Base-by-base conservation (phyloP, 2,329 filamentous ascomycete species). In the Aspergillus amoenus region DNA sequence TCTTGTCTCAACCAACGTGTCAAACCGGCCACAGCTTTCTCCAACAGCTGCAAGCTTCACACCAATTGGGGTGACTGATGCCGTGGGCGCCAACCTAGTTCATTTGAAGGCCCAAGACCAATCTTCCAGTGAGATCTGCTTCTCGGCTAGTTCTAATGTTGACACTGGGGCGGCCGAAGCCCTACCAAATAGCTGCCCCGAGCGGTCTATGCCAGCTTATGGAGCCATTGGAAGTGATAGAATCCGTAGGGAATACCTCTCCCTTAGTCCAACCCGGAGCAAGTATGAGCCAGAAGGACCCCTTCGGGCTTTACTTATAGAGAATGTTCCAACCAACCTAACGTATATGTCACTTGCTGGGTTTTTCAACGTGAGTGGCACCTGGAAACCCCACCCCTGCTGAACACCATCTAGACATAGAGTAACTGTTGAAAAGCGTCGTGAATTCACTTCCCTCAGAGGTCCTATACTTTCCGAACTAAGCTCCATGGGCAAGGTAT, bases 11-110 rank as follows among this genome's bases (percentile, higher is more conserved):
- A 45, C 61, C 24, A 57, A 56, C 40, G 43, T 59, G 22, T 56
- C 63, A 51, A 61, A 44, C 21, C 61, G 62, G 39, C 55, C 56
- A 17, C 66, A 84, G 61, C 74, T 90, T 21, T 89, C 87, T 4
- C 84, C 88, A 1, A 87, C 82, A 6, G 86, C 87, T 1, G 83
- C 82, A 1, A 68, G 79, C 1, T 90, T 90, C 63, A 82, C 80
- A 15, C 87, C 87, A 5, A 73, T 79, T 51, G 66, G 67, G 15
- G 61, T 65, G 52, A 37, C 46, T 43, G 61, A 62, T 27, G 46
- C 32, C 44, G 56, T 48, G n/a, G 43, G 49, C 45, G 42, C 53
- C 18, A 59, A 45, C 37, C 49, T 57, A 18, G 32, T 60, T 32
- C 56, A 56, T 34, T 46, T 61, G 3, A 34, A 61, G 30, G 34